A percentile compares a stretch with the other conserved stretches of the same genome.
phyloP scores from a whole-genome alignment of 768 basidiomycete genomes.

The Trametes villosa region DNA sequence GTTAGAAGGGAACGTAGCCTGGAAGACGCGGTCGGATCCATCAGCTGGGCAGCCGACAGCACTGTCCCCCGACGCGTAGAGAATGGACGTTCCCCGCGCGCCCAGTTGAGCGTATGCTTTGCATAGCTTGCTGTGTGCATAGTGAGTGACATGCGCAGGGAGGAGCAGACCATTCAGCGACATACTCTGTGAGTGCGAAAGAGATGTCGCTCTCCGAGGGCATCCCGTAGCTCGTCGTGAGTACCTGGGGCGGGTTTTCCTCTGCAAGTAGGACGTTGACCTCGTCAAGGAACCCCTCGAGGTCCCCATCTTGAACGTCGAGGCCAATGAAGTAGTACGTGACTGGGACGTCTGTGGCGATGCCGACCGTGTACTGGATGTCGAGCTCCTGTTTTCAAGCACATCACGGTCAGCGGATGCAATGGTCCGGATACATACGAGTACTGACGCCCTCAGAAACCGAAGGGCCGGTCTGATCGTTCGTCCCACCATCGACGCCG shows the following conservation, averaged over 20 bases:
- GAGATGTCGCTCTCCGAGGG: constrained; percentile 52
- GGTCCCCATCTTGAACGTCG: constrained; percentile 31
- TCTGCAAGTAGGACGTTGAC: constrained; percentile 32
- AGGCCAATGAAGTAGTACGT: constrained; percentile 39
- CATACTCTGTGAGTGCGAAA: constrained; percentile 11
- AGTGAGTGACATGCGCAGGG: constrained; percentile 31
- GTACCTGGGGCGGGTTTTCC: constrained; percentile 33
- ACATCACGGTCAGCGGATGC: neutral
- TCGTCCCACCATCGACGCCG: constrained; percentile 35
- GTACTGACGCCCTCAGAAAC: constrained; percentile 51
- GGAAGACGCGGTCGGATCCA: constrained; percentile 29
- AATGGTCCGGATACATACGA: constrained; percentile 24
- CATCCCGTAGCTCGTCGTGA: constrained; percentile 47
- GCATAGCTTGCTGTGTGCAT: constrained; percentile 41
- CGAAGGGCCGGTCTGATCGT: neutral
- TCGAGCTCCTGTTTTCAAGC: constrained; percentile 39
- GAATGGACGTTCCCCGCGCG: constrained; percentile 39
- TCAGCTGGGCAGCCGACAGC: constrained; percentile 34
- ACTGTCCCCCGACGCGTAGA: constrained; percentile 45
- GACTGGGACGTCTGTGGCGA: constrained; percentile 37
- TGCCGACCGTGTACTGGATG: constrained; percentile 40
- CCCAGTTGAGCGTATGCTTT: constrained; percentile 40
- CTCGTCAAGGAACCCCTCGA: constrained; percentile 38
- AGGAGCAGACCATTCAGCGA: constrained; percentile 47
- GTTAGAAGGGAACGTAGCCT: constrained; percentile 36